phyloP scores from a whole-genome alignment of 2,329 filamentous ascomycete species.

The Pseudonectria buxi region DNA sequence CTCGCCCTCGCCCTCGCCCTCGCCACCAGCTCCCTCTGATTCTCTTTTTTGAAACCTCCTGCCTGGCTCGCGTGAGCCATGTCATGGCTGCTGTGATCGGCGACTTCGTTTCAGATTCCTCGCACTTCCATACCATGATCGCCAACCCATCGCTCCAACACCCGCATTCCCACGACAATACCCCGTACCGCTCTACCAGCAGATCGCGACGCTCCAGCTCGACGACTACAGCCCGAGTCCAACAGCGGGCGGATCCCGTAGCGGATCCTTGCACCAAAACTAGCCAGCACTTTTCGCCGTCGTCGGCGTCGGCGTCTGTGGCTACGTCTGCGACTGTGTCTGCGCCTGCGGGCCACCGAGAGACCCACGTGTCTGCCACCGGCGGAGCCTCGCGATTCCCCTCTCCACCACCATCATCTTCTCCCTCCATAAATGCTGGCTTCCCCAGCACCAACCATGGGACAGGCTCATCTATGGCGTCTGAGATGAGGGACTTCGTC shows the following conservation, averaged over 20 bases:
- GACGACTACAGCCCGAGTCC: constrained; percentile 23
- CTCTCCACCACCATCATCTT: constrained; percentile 49
- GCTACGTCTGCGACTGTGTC: constrained; percentile 14
- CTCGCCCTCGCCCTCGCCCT: neutral
- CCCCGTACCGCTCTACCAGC: constrained; percentile 23
- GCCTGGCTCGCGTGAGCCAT: constrained; percentile 23
- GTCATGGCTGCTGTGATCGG: constrained; percentile 59
- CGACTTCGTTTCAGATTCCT: constrained; percentile 68
- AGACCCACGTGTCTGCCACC: constrained; percentile 24
- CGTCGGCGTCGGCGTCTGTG: constrained; percentile 3
- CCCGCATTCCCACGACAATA: constrained; percentile 35
- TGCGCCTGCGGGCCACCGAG: constrained; percentile 16
- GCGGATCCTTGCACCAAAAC: constrained; percentile 12
- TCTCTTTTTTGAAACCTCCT: constrained; percentile 1
- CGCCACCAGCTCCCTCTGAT: constrained; percentile 1
- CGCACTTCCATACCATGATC: constrained; percentile 67
- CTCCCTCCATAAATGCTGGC: constrained; percentile 35
- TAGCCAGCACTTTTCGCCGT: constrained; percentile 8
- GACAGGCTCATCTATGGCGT: constrained; percentile 43
- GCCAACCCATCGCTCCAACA: constrained; percentile 41
- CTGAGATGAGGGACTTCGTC: constrained; percentile 28
- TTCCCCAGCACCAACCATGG: constrained; percentile 34
- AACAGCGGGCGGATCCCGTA: constrained; percentile 14
- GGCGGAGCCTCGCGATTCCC: constrained; percentile 43
- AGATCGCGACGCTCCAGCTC: constrained; percentile 21